phyloP scores from a whole-genome alignment of 1,284 basidiomycete species.

The Leccinum subrobustum region DNA sequence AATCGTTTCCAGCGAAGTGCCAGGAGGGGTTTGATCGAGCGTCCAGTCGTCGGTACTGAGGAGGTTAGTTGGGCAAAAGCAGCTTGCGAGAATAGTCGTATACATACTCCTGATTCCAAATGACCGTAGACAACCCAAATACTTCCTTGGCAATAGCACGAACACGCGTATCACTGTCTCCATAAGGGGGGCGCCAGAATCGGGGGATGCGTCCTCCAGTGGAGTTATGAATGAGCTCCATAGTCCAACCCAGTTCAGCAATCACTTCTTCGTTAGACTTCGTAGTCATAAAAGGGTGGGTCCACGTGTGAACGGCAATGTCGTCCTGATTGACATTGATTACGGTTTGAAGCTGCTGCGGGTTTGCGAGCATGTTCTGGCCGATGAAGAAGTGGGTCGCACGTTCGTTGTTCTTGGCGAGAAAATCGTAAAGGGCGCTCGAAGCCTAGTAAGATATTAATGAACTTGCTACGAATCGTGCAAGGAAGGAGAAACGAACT shows the following conservation, averaged over 20 bases:
- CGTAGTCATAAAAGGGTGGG: slow-evolving; percentile 81
- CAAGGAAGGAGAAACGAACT: slow-evolving; percentile 40
- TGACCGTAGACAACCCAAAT: slow-evolving; percentile 65
- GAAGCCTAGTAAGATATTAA: slow-evolving; percentile 22
- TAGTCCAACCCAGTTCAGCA: slow-evolving; percentile 82
- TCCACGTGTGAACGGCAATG: slow-evolving; percentile 80
- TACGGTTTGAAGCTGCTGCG: slow-evolving; percentile 51
- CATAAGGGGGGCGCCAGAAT: slow-evolving; percentile 79
- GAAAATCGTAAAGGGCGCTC: slow-evolving; percentile 49
- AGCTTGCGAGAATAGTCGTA: not conserved
- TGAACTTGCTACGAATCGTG: slow-evolving; percentile 31
- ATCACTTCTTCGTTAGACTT: slow-evolving; percentile 67
- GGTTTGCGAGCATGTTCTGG: slow-evolving; percentile 59
- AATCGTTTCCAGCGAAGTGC: slow-evolving; percentile 45
- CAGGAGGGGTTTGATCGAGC: slow-evolving; percentile 37
- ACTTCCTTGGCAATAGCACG: slow-evolving; percentile 71
- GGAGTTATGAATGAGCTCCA: slow-evolving; percentile 79
- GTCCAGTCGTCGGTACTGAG: slow-evolving; percentile 69
- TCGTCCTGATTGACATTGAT: slow-evolving; percentile 55
- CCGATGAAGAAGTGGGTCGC: slow-evolving; percentile 88
- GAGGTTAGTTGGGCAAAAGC: slow-evolving; percentile 6
- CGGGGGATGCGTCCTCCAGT: slow-evolving; percentile 72
- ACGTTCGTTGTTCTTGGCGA: slow-evolving; percentile 55
- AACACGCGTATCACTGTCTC: slow-evolving; percentile 74
- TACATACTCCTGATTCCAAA: slow-evolving; percentile 78